Evolutionary conservation across 352 stramenopile species (phyloP), one percentile per base, ranked within the genome.

Genomic region (Phytophthora rubi): DNA sequence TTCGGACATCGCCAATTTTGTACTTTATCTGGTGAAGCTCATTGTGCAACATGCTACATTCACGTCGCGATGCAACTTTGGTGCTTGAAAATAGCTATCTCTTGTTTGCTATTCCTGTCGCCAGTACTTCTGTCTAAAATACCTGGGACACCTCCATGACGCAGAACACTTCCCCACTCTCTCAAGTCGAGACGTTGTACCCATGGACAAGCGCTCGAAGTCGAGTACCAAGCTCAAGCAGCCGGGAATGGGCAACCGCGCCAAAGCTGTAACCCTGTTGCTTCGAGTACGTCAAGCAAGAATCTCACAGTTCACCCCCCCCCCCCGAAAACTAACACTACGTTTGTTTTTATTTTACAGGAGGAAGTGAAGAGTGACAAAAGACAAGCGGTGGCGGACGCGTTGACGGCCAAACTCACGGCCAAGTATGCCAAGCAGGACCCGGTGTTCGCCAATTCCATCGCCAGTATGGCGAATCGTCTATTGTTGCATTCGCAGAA

Each of bases 281-380:
- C 37, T 76, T 32, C 69, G 69, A 23, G 68, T 75, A 68, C 32
- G 62, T 18, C 39, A 48, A 7, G 13, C 39, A 48, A 7, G 13
- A 9, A 48, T 5, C n/a, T 18, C 6, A 48, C 39, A 48, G 35
- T 48, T 48, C 13, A 44, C 37, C 13, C 8, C 13, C 9, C 37
- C 37, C 8, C 1, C 8, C 9, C 37, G 13, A 13, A 13, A 44
- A 13, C 13, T 44, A 44, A 44, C 13, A 44, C 12, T 30, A 35
- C 3, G 10, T 16, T 18, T 5, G 4, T 26, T 28, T 8, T 53
- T 23, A 48, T 21, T 48, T 55, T 21, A 8, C 58, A 86, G 80
- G 81, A 90, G 52, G 82, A 89, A 55, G 66, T 77, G 23, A 88
- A 86, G 53, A 89, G 76, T 55, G 81, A 89, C 70, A 92, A 90